Conservation (phyloP, 495 filamentous ascomycete species). For the Penicillium desertorum region DNA sequence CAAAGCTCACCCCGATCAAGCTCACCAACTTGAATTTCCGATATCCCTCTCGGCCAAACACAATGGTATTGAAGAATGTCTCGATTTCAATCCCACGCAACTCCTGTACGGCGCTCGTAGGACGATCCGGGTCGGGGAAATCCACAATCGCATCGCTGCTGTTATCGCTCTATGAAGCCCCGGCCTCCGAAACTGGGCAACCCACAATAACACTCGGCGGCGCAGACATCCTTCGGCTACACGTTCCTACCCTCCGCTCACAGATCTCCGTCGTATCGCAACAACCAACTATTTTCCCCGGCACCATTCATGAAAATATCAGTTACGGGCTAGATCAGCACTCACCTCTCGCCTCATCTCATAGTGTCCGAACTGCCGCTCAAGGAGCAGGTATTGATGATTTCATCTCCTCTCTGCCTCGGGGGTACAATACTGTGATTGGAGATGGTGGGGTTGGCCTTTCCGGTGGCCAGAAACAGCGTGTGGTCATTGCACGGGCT, state of each 20-base stretch:
- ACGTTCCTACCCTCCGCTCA: constrained; percentile 63
- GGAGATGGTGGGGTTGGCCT: constrained; percentile 75
- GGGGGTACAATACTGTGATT: constrained; percentile 72
- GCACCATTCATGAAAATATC: constrained; percentile 74
- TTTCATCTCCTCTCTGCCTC: constrained; percentile 70
- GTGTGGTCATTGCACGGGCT: constrained; percentile 79
- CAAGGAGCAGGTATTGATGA: constrained; percentile 71
- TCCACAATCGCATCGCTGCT: constrained; percentile 79
- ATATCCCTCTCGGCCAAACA: constrained; percentile 60
- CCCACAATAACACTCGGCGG: constrained; percentile 56
- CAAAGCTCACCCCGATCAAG: constrained; percentile 57
- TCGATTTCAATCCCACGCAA: constrained; percentile 58
- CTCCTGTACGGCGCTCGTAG: constrained; percentile 73
- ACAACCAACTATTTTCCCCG: constrained; percentile 72
- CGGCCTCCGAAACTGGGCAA: constrained; percentile 18
- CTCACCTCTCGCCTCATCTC: constrained; percentile 34
- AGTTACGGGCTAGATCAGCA: constrained; percentile 62
- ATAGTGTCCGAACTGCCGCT: constrained; percentile 59
- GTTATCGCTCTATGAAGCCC: constrained; percentile 60
- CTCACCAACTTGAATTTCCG: constrained; percentile 62
- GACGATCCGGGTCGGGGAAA: constrained; percentile 84
- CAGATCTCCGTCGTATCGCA: constrained; percentile 78
- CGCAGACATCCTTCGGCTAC: constrained; percentile 54
- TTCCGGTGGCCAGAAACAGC: constrained; percentile 82
- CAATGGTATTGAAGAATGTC: constrained; percentile 56